Evolutionary conservation across 169 alveolate genomes (phyloP), one percentile per base, ranked within the genome.

Genomic region (Eimeria acervulina): DNA sequence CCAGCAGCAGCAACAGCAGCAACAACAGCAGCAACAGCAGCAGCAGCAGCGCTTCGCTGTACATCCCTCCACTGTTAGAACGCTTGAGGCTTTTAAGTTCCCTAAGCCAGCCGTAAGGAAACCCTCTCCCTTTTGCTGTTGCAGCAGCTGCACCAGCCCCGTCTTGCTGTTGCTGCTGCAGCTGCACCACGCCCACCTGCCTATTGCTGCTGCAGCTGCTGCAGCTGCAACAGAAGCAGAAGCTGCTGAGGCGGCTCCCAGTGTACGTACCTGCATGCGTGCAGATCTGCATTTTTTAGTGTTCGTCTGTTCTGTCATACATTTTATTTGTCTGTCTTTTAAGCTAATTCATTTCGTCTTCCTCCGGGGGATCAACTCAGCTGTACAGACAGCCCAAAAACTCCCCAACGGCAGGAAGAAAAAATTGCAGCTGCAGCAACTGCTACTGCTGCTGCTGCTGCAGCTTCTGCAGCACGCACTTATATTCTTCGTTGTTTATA

Each of bases 11-110:
- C 55, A 47, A 12, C 76, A 23, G 15, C 96, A 94, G 74, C 88
- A 96, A 91, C 70, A 68, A 87, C 84, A 89, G 95, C 95, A 90
- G 89, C 91, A 91, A 55, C 52, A 74, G 87, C 96, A 61, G 96
- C 94, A 81, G 88, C 93, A 80, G 68, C 51, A 52, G 28, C 70
- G 63, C 51, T 28, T 3, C 21, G 76, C 59, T 52, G n/a, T 13
- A 4, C 12, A 44, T 83, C 19, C 91, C 91, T 15, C 91, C 91
- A 0, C n/a, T 83, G 91, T 52, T 83, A 31, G 91, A 83, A 52
- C 91, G 91, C 33, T 40, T 83, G 26, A 59, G 76, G 52, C 74
- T 52, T 12, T 28, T 47, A 47, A 19, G 91, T 38, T 26, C 44
- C 40, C 84, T 36, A 21, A 72, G 84, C n/a, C 84, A 72, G 52